These are phyloP conservation scores for Incumbomyces delicatus DNA, from an alignment of 2,329 filamentous ascomycete species.

Conservation along the genomic window DNA sequence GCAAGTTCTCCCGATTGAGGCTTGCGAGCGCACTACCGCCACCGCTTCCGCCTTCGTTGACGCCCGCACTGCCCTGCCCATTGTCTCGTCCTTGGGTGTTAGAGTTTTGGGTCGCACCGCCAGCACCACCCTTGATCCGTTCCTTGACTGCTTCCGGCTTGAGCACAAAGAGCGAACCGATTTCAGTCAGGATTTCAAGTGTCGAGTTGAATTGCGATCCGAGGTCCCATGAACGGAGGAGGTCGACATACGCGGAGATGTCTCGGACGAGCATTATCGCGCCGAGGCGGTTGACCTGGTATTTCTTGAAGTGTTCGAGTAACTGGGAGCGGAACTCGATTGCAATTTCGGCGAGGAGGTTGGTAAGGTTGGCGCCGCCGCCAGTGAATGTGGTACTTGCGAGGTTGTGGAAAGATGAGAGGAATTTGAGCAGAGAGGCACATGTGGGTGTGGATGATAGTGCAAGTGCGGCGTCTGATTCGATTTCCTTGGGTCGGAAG, in stretches of 20 bases:
- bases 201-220: constrained; percentile 45
- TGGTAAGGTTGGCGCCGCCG: constrained; percentile 66
- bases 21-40: constrained; percentile 27
- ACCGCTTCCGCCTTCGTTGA: constrained; percentile 16
- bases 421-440: constrained; percentile 68
- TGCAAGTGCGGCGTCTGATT: constrained; percentile 51
- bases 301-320: constrained; percentile 89
- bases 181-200: constrained; percentile 81
- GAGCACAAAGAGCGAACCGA: constrained; percentile 92
- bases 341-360: constrained; percentile 75
- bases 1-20: constrained; percentile 56
- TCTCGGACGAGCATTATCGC: constrained; percentile 94
- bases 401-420: constrained; percentile 55
- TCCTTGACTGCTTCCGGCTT: constrained; percentile 68
- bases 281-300: constrained; percentile 83
- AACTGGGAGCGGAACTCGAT: constrained; percentile 67
- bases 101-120: constrained; percentile 28
- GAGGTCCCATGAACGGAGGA: constrained; percentile 65
- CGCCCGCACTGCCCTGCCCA: neutral
- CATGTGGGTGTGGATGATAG: constrained; percentile 81
- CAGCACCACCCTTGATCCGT: constrained; percentile 34
- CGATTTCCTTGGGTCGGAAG: constrained; percentile 76
- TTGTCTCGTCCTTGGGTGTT: constrained; percentile 30
- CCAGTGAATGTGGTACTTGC: constrained; percentile 59
- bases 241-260: constrained; percentile 82